Evolutionary conservation across 805 yeast genomes (phyloP), one percentile per base, ranked within the genome.

Genomic region (Wickerhamiella brachini): DNA sequence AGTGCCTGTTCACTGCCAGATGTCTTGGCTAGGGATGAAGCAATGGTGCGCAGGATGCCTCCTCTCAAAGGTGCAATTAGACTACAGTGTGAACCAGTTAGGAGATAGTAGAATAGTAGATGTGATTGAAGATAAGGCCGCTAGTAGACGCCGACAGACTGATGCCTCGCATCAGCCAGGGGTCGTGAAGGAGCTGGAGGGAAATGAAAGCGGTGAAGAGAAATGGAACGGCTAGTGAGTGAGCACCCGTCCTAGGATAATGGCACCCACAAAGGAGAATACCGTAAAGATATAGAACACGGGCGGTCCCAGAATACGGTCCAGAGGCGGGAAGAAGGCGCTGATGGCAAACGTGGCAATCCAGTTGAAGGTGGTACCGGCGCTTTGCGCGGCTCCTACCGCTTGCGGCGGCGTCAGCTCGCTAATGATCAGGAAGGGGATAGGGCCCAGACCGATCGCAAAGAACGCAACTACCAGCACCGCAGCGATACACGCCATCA

Each of bases 381-480:
- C 83, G 63, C 95, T 82, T 67, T 93, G 98, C 0, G 97, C 97
- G 45, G 80, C 72, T 2, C 89, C 89, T 52, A 80, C 80, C 1
- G 90, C 90, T 53, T 80, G 78, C 1, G 75, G 68, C 54, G 88
- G 94, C 0, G 95, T 83, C n/a, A 90, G 80, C 63, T 93, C 97
- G 6, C 95, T 78, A 10, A 90, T 81, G 49, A 89, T 68, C 57
- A 90, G 68, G 68, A 93, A 90, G 43, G 98, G 98, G 50, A 93
- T 88, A 6, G 98, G 98, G 0, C 98, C 98, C 54, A 88, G 65
- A 0, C 98, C 98, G 34, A 84, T 69, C 0, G 97, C 97, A 70
- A 90, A 93, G 24, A 87, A 77, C 0, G 83, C 79, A 47, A 90
- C 88, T 63, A 87, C 89, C 0, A 75, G 62, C 50, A 86, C 76